A percentile compares a stretch with the other conserved stretches of the same genome.
Evolutionary conservation across 169 alveolate species (phyloP).

Genomic region (Plasmodium coatneyi): DNA sequence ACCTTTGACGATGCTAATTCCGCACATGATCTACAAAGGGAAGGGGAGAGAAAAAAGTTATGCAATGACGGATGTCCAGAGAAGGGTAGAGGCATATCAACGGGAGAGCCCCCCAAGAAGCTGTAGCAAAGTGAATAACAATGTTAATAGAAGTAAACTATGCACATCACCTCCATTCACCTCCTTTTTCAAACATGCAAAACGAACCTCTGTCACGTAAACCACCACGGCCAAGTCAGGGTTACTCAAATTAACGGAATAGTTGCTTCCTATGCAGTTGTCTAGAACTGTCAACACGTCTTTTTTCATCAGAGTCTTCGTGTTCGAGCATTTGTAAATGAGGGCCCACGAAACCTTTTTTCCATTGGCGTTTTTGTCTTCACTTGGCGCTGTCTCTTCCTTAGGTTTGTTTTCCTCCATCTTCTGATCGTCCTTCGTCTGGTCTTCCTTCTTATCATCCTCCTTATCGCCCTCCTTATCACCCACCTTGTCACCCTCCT

Average conservation of each 20-base stretch:
- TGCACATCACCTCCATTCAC: not conserved
- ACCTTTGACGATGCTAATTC: slow-evolving; percentile 55
- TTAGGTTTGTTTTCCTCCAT: not conserved
- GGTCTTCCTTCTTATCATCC: not conserved
- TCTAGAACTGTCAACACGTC: slow-evolving; percentile 77
- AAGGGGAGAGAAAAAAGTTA: not conserved
- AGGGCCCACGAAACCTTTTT: slow-evolving; percentile 80
- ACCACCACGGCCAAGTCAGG: slow-evolving; percentile 83
- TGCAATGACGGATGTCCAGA: not conserved
- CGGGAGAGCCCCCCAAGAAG: not conserved
- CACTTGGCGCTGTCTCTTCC: not conserved
- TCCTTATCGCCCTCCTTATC: not conserved
- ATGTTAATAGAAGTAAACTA: not conserved
- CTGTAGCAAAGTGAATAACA: not conserved
- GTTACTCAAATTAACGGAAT: slow-evolving; percentile 75
- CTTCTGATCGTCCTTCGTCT: not conserved
- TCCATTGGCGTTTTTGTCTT: not conserved
- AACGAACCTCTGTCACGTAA: slow-evolving; percentile 81
- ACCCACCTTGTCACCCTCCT: not conserved
- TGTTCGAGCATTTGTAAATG: slow-evolving; percentile 77
- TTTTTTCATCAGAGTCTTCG: slow-evolving; percentile 76
- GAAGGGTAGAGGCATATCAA: not conserved
- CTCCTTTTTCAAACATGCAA: not conserved
- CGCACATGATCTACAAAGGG: slow-evolving; percentile 58
- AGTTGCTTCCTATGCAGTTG: slow-evolving; percentile 78